Conservation (phyloP, 2,329 filamentous ascomycete species). For the Metarhizium anisopliae region DNA sequence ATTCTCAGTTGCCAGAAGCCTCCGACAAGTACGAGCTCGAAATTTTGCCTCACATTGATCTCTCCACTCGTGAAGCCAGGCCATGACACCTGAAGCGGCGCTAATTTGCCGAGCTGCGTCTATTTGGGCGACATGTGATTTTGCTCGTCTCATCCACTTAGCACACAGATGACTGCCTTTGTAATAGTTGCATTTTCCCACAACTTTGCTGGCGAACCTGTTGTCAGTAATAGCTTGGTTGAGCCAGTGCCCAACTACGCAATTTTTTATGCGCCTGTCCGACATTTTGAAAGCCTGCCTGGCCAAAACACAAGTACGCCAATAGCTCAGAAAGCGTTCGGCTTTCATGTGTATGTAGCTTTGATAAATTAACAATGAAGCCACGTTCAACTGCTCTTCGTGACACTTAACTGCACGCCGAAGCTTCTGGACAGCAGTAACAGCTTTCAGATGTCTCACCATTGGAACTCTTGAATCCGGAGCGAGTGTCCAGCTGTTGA, state of each 20-base stretch:
- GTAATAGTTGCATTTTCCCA: not conserved
- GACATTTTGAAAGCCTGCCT: not conserved
- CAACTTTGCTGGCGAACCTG: not conserved
- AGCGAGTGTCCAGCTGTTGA: conserved; percentile 25
- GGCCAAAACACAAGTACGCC: not conserved
- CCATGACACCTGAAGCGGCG: conserved; percentile 11
- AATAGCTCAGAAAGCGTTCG: conserved; percentile 2
- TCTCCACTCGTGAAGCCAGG: conserved; percentile 21
- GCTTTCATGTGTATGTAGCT: conserved; percentile 13
- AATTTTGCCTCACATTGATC: conserved; percentile 18
- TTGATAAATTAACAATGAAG: conserved; percentile 14
- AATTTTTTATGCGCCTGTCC: not conserved
- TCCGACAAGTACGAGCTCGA: conserved; percentile 15
- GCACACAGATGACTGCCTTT: not conserved
- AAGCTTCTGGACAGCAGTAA: conserved; percentile 24
- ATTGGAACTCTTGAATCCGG: conserved; percentile 20
- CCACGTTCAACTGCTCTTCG: conserved; percentile 17
- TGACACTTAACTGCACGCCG: conserved; percentile 19
- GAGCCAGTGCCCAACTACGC: not conserved
- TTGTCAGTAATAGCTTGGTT: not conserved
- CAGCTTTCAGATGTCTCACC: conserved; percentile 20
- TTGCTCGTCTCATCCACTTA: not conserved
- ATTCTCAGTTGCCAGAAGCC: conserved; percentile 12
- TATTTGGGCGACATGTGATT: not conserved
- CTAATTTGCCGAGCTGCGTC: conserved; percentile 9